Percentiles rank a stretch among this genome's conserved stretches.
These are phyloP conservation scores for Phoenix roebelenii DNA, from an alignment of 176 grass and related monocot genomes.

Conservation along the genomic window DNA sequence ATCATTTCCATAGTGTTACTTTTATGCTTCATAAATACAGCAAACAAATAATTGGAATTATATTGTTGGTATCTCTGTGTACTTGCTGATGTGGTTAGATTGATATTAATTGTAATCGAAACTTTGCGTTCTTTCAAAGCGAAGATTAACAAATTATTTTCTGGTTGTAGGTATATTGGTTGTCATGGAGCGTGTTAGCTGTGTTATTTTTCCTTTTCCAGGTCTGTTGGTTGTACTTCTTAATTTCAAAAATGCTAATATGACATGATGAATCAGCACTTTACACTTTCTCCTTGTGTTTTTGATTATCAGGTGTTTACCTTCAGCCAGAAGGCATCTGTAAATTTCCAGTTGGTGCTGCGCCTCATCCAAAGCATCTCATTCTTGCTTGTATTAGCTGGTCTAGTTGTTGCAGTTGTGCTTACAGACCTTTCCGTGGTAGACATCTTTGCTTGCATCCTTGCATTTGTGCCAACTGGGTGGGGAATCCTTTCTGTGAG, in stretches of 20 bases:
- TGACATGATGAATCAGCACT: neutral
- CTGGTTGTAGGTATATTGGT: conserved; percentile 59
- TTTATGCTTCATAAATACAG: no score
- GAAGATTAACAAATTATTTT: conserved; percentile 3
- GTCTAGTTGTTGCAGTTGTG: conserved; percentile 51
- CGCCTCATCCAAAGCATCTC: conserved; percentile 69
- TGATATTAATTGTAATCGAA: neutral
- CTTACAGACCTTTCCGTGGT: conserved; percentile 22
- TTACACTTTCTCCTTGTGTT: conserved; percentile 5
- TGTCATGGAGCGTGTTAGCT: conserved; percentile 78
- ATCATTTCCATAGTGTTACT: no score
- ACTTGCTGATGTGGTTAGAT: no score
- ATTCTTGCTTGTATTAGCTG: conserved; percentile 64
- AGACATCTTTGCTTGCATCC: conserved; percentile 54
- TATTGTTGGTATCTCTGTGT: no score
- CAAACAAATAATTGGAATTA: no score
- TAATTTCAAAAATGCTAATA: neutral
- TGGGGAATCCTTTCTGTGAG: conserved; percentile 85
- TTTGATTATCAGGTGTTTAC: conserved; percentile 60
- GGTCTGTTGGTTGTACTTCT: conserved; percentile 28
- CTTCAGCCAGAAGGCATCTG: conserved; percentile 84
- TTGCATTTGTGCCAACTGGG: conserved; percentile 75
- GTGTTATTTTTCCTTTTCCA: conserved; percentile 58
- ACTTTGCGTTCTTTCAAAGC: neutral
- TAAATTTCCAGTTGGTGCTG: conserved; percentile 77